A percentile compares a stretch with the other conserved stretches of the same genome.
Conservation (phyloP, 495 filamentous ascomycete species). For the Niebla homalea region DNA sequence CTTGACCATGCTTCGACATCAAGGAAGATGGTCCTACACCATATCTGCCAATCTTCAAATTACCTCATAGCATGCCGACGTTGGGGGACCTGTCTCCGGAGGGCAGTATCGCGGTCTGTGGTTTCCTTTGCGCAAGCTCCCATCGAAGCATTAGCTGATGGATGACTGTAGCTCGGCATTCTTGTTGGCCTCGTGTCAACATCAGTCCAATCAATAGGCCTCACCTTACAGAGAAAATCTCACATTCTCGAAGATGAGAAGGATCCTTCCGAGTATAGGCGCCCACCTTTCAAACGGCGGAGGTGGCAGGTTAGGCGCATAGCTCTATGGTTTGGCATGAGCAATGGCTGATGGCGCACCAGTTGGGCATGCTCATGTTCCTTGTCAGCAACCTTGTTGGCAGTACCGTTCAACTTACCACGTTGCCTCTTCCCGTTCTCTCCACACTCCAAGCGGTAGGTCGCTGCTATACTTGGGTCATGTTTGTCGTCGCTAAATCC, state of each 20-base stretch:
- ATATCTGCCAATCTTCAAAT: too few species aligned
- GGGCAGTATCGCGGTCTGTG: constrained; percentile 71
- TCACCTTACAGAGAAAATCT: constrained; percentile 97
- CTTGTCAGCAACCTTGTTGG: constrained; percentile 86
- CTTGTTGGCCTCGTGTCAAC: constrained; percentile 86
- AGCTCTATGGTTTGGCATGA: neutral
- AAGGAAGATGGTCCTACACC: too few species aligned
- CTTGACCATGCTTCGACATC: too few species aligned
- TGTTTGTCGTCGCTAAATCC: neutral
- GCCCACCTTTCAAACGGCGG: constrained; percentile 80
- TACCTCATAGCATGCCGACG: constrained; percentile 43
- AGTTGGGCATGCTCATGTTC: constrained; percentile 93
- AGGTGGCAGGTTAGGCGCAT: constrained; percentile 67
- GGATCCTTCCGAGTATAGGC: constrained; percentile 56
- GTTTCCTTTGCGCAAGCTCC: too few species aligned
- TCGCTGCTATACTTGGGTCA: neutral
- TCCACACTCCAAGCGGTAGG: constrained; percentile 80
- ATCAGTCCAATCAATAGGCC: constrained; percentile 82
- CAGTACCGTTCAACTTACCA: constrained; percentile 95
- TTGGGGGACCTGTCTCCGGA: constrained; percentile 74
- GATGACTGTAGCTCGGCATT: constrained; percentile 60
- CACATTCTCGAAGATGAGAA: constrained; percentile 97
- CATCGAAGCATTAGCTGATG: neutral
- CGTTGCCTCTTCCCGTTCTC: constrained; percentile 83
- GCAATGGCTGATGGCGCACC: constrained; percentile 1